These are phyloP conservation scores for Oldenlandia corymbosa DNA, from an alignment of 257 asterid genomes.

Conservation along the genomic window DNA sequence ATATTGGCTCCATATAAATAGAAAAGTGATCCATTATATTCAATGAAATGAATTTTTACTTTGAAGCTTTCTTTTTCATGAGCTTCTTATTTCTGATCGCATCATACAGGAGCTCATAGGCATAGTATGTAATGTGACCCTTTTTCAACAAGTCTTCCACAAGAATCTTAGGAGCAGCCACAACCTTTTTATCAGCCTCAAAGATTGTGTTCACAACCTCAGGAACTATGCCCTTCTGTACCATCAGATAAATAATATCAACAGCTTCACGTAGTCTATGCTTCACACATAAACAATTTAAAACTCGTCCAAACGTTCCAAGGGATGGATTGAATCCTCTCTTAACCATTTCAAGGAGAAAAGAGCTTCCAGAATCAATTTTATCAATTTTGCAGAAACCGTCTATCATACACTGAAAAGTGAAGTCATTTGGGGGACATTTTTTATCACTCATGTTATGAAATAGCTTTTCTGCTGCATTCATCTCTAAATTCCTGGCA, in stretches of 20 bases:
- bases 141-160: conserved; percentile 74
- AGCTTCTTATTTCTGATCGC: conserved; percentile 70
- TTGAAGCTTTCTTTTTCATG: conserved; percentile 32
- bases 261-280: conserved; percentile 65
- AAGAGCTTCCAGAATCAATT: conserved; percentile 46
- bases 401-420: conserved; percentile 69
- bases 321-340: conserved; percentile 57
- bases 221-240: conserved; percentile 66
- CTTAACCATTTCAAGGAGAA: conserved; percentile 45
- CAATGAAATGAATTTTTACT: conserved; percentile 16
- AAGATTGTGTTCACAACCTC: conserved; percentile 60
- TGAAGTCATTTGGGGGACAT: conserved; percentile 55
- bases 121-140: conserved; percentile 56
- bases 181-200: conserved; percentile 61
- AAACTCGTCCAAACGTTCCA: conserved; percentile 63
- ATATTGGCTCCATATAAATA: conserved; percentile 7
- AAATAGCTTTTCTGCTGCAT: conserved; percentile 48
- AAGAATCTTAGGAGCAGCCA: conserved; percentile 85
- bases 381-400: conserved; percentile 78
- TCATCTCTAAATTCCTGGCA: conserved; percentile 55
- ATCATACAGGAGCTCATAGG: conserved; percentile 68
- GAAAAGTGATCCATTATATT: conserved; percentile 12
- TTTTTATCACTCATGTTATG: conserved; percentile 47
- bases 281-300: conserved; percentile 67
- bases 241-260: conserved; percentile 62